Percentiles rank a stretch among this genome's conserved stretches.
These are phyloP conservation scores for Phaeoacremonium minimum DNA, from an alignment of 2,329 filamentous ascomycete genomes.

Conservation along the genomic window DNA sequence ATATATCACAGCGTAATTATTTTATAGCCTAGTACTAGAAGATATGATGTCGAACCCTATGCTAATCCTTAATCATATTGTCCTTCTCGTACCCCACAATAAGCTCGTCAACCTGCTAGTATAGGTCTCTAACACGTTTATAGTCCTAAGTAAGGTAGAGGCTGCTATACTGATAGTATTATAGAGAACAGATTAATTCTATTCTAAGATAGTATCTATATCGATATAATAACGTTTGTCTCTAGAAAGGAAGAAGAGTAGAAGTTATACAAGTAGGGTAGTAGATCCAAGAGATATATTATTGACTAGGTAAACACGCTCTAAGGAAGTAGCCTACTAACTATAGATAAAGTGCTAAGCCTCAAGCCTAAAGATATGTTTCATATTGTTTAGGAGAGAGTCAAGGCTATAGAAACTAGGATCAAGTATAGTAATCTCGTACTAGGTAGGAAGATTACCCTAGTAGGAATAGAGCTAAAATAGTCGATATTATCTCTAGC, in stretches of 20 bases:
- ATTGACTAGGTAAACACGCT: constrained; percentile 60
- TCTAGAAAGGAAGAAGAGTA: constrained; percentile 33
- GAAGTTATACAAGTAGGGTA: constrained; percentile 54
- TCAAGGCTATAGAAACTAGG: constrained; percentile 22
- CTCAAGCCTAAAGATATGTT: constrained; percentile 26
- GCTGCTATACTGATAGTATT: constrained; percentile 54
- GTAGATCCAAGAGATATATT: constrained; percentile 39
- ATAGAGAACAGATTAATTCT: constrained; percentile 61
- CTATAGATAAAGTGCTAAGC: not conserved
- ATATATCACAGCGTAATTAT: too few relatives aligned
- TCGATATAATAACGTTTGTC: constrained; percentile 63
- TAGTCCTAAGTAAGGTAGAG: constrained; percentile 55
- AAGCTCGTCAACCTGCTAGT: constrained; percentile 40
- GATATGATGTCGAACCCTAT: too few relatives aligned
- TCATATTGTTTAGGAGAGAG: constrained; percentile 26
- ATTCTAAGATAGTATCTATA: constrained; percentile 59
- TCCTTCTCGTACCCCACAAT: constrained; percentile 54
- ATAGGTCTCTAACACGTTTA: constrained; percentile 50
- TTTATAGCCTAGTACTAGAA: too few relatives aligned
- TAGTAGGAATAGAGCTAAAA: constrained; percentile 51
- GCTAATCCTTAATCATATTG: constrained; percentile 57
- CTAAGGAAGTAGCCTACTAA: constrained; percentile 16
- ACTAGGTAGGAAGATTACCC: constrained; percentile 46
- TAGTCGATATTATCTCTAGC: constrained; percentile 39
- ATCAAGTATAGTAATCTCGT: constrained; percentile 43